Percentiles rank a stretch among this genome's conserved stretches.
Conservation (phyloP, 805 yeast genomes). For the Lachancea quebecensis region DNA sequence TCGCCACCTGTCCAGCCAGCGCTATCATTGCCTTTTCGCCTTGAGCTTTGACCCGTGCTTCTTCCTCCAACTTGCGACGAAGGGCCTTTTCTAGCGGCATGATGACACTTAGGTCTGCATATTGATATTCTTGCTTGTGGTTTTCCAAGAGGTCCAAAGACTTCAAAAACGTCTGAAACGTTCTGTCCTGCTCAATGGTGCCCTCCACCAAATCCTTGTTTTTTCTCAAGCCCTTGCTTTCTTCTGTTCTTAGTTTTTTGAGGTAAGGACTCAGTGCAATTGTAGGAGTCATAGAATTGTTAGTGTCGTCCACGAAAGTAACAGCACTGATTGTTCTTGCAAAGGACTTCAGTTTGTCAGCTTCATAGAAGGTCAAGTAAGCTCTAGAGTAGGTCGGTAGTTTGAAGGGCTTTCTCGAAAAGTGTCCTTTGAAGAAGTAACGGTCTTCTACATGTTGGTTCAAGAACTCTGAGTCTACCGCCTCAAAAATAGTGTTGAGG, state of each 20-base stretch:
- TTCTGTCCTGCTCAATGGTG: constrained; percentile 27
- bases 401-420: constrained; percentile 26
- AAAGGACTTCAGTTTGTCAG: constrained; percentile 29
- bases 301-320: constrained; percentile 28
- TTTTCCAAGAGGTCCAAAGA: constrained; percentile 20
- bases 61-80: constrained; percentile 16
- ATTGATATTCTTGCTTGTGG: constrained; percentile 16
- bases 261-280: constrained; percentile 20
- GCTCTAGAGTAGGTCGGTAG: constrained; percentile 39
- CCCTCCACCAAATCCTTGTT: constrained; percentile 20
- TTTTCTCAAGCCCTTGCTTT: constrained; percentile 10
- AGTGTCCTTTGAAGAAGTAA: constrained; percentile 29
- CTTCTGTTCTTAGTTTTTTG: constrained; percentile 12
- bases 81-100: constrained; percentile 25
- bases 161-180: constrained; percentile 29
- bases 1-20: constrained; percentile 22
- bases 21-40: constrained; percentile 22
- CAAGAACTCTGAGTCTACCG: constrained; percentile 8
- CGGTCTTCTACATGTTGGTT: constrained; percentile 28
- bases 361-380: constrained; percentile 34
- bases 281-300: constrained; percentile 17
- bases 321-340: constrained; percentile 25
- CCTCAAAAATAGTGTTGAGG: constrained; percentile 10
- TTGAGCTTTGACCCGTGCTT: constrained; percentile 15
- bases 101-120: constrained; percentile 24